Evolutionary conservation across 257 asterid species (phyloP).

Genomic region (Nicotiana obtusifolia): DNA sequence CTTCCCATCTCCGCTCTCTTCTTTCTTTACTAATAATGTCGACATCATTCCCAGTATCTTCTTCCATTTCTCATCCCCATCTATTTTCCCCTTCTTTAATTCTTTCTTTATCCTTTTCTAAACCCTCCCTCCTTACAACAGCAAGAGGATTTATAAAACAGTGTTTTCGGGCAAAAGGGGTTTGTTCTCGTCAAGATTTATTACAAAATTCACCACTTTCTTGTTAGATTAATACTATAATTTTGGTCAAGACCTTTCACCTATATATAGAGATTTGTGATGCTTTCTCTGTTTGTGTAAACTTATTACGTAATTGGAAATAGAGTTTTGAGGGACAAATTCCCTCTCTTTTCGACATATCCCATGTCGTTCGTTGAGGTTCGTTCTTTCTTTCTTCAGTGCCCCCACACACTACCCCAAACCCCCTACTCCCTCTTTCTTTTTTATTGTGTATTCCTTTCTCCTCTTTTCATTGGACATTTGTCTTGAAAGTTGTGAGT

Average conservation of each 20-base stretch:
- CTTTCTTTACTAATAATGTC: constrained; percentile 3
- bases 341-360: not conserved
- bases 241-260: not conserved
- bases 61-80: not conserved
- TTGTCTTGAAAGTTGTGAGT: constrained; percentile 13
- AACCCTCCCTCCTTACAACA: not conserved
- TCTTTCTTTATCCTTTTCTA: not conserved
- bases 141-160: not conserved
- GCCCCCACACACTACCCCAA: not conserved
- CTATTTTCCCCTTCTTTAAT: not conserved
- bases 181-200: not conserved
- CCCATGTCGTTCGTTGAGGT: constrained; percentile 74
- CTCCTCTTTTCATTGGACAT: not conserved
- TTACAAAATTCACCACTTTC: not conserved
- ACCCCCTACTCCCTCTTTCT: not conserved
- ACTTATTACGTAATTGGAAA: not conserved
- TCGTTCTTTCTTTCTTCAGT: constrained; percentile 11
- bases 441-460: not conserved
- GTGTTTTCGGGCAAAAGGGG: not conserved
- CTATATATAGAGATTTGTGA: not conserved
- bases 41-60: not conserved
- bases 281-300: not conserved
- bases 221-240: not conserved
- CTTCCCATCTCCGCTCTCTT: not conserved
- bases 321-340: not conserved